A percentile compares a stretch with the other conserved stretches of the same genome.
phyloP scores from a whole-genome alignment of 352 stramenopile genomes.

The Phytophthora citricola region DNA sequence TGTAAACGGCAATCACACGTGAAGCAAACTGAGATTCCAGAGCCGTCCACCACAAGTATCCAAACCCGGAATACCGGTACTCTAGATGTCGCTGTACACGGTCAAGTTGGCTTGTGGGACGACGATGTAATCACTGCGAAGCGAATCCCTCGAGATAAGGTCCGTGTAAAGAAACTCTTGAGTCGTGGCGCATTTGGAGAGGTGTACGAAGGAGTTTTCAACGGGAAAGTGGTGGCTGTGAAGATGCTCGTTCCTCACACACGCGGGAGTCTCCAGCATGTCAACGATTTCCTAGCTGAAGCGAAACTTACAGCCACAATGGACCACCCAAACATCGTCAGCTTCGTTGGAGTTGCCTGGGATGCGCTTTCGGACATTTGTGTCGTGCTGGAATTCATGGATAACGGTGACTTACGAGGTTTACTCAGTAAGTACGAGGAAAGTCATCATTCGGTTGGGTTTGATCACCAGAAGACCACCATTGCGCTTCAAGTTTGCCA shows the following conservation, averaged over 20 bases:
- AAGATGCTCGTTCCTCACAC: constrained; percentile 50
- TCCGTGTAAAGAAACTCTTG: constrained; percentile 33
- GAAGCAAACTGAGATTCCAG: constrained; percentile 21
- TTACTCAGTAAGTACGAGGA: constrained; percentile 41
- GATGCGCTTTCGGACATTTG: constrained; percentile 46
- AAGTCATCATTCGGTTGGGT: constrained; percentile 18
- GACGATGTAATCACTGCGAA: constrained; percentile 50
- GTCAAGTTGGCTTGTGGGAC: constrained; percentile 35
- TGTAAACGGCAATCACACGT: constrained; percentile 11
- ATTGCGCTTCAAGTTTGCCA: constrained; percentile 37
- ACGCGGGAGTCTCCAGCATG: constrained; percentile 35
- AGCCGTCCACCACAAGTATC: constrained; percentile 28
- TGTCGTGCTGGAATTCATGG: constrained; percentile 60
- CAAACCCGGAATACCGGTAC: constrained; percentile 24
- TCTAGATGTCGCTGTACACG: constrained; percentile 16
- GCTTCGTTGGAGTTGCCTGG: constrained; percentile 55
- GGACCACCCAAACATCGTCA: constrained; percentile 45
- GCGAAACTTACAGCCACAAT: constrained; percentile 41
- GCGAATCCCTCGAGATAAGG: constrained; percentile 43
- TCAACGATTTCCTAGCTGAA: constrained; percentile 48
- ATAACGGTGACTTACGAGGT: constrained; percentile 47
- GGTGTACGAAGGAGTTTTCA: constrained; percentile 46
- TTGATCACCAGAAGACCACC: constrained; percentile 37
- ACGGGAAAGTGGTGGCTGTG: constrained; percentile 42
- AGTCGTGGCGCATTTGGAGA: constrained; percentile 51